These are phyloP conservation scores for Cladosporium sp. DNA, from an alignment of 2,329 filamentous ascomycete genomes.

Conservation along the genomic window DNA sequence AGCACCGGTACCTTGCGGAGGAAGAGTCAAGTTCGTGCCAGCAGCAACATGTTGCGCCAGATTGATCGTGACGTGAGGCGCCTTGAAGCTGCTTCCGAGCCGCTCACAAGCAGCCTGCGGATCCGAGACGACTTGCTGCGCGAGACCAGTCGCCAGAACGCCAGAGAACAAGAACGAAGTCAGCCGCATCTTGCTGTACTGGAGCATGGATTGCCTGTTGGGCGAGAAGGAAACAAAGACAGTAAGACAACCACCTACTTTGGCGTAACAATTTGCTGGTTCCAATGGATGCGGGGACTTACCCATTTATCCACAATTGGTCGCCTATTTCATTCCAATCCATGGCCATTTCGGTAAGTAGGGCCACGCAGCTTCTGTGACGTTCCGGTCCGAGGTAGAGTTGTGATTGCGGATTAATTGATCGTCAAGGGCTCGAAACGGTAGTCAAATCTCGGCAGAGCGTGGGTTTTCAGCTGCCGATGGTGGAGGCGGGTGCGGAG, in stretches of 20 bases:
- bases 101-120: conserved; percentile 19
- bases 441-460: background rate
- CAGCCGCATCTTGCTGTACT: conserved; percentile 7
- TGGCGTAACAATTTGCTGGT: background rate
- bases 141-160: background rate
- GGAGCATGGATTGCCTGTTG: conserved; percentile 1
- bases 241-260: background rate
- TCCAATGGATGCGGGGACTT: background rate
- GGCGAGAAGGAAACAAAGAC: background rate
- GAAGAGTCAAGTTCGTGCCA: conserved; percentile 26
- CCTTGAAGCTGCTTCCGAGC: conserved; percentile 18
- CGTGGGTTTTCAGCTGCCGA: background rate
- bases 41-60: conserved; percentile 23
- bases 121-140: conserved; percentile 13
- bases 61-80: conserved; percentile 25
- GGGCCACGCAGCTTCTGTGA: background rate
- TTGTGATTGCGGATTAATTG: background rate
- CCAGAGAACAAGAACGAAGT: conserved; percentile 1
- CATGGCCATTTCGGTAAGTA: background rate
- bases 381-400: background rate
- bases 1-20: conserved; percentile 31
- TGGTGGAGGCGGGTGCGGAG: background rate
- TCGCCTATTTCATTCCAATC: background rate
- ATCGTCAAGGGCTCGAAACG: conserved; percentile 5
- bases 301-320: conserved; percentile 9